Conservation (phyloP, 1,284 basidiomycete genomes). For the Anthracocystis panici-leucophaei region DNA sequence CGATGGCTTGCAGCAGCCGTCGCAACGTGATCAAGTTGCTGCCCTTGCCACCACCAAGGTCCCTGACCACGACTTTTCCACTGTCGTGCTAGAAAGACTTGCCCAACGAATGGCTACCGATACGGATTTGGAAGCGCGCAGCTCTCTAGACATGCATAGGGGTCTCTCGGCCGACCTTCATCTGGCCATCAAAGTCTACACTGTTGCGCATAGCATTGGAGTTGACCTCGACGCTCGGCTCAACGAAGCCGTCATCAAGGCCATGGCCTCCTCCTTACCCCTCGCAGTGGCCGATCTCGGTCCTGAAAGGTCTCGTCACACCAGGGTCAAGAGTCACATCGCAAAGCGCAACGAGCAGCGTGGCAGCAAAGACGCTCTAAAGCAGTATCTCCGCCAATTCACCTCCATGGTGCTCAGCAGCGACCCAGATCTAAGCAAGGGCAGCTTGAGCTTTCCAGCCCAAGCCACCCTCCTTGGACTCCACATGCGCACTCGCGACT, state of each 20-base stretch:
- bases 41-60: not conserved
- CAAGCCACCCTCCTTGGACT: slow-evolving; percentile 47
- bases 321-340: slow-evolving; percentile 22
- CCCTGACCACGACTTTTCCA: slow-evolving; percentile 43
- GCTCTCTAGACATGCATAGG: slow-evolving; percentile 22
- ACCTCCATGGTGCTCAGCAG: slow-evolving; percentile 26
- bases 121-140: slow-evolving; percentile 6
- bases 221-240: slow-evolving; percentile 28
- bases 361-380: slow-evolving; percentile 30
- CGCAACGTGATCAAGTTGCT: not conserved
- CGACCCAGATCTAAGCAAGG: slow-evolving; percentile 36
- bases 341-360: slow-evolving; percentile 31
- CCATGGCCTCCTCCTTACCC: slow-evolving; percentile 27
- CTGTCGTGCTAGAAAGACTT: slow-evolving; percentile 23
- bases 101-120: slow-evolving; percentile 21
- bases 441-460: slow-evolving; percentile 16
- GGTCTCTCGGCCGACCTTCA: slow-evolving; percentile 29
- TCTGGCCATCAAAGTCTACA: slow-evolving; percentile 31
- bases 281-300: slow-evolving; percentile 27
- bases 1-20: slow-evolving; percentile 13
- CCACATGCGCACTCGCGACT: slow-evolving; percentile 38
- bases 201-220: slow-evolving; percentile 11
- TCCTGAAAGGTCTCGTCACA: slow-evolving; percentile 9
- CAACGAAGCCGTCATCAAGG: slow-evolving; percentile 32
- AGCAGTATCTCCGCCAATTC: slow-evolving; percentile 33